These are phyloP conservation scores for Lepidium africanum DNA, from an alignment of 345 rosid genomes.

Conservation along the genomic window DNA sequence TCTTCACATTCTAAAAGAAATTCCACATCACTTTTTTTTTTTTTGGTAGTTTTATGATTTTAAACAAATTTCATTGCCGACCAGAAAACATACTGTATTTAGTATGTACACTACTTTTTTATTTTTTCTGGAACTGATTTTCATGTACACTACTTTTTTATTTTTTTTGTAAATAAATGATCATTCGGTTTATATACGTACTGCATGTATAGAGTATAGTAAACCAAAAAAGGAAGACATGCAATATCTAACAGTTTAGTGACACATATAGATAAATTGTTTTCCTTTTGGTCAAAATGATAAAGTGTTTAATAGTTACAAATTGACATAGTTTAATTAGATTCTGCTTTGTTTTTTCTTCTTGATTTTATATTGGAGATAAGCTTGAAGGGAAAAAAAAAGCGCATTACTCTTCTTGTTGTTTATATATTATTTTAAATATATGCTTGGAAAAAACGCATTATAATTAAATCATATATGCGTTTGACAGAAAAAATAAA, in stretches of 20 bases:
- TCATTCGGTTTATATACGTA: too few species aligned
- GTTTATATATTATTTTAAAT: not conserved
- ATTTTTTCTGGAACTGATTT: too few species aligned
- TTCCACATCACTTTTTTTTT: not conserved
- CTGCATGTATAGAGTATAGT: too few species aligned
- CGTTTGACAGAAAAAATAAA: too few species aligned
- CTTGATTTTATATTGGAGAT: not conserved
- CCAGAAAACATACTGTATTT: not conserved
- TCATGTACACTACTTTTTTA: too few species aligned
- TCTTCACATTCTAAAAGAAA: not conserved
- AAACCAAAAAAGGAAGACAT: not conserved
- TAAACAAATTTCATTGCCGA: not conserved
- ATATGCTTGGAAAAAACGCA: conserved; percentile 5
- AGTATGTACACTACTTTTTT: too few species aligned
- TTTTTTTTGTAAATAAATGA: too few species aligned
- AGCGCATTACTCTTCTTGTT: not conserved
- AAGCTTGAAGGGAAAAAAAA: not conserved
- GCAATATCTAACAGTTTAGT: not conserved
- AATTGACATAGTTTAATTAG: not conserved
- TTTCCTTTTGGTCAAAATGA: too few species aligned
- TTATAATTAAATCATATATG: not conserved
- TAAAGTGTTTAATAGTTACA: not conserved
- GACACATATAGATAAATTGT: not conserved
- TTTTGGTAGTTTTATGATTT: not conserved
- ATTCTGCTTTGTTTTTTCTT: not conserved